phyloP scores from a whole-genome alignment of 108 stramenopile genomes.

The Mayamaea pseudoterrestris region DNA sequence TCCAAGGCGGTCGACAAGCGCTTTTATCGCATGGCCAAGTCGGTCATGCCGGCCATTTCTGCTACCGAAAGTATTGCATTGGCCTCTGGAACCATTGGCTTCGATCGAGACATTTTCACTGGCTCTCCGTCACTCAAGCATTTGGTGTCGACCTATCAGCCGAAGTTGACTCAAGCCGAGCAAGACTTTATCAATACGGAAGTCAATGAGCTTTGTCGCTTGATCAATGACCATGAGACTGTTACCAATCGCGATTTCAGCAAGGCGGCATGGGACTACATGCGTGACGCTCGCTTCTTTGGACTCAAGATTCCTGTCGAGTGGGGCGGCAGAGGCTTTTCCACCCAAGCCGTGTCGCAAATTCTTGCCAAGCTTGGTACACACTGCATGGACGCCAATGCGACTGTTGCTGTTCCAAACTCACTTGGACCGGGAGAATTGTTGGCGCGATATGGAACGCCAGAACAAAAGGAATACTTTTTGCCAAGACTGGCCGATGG shows the following conservation, averaged over 20 bases:
- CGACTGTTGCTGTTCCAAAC: slow-evolving; percentile 96
- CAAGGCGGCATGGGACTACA: slow-evolving; percentile 88
- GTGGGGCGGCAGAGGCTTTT: slow-evolving; percentile 93
- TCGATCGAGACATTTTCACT: slow-evolving; percentile 92
- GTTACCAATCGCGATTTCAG: slow-evolving; percentile 71
- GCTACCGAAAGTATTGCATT: slow-evolving; percentile 94
- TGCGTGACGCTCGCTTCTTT: slow-evolving; percentile 91
- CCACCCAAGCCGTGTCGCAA: slow-evolving; percentile 82
- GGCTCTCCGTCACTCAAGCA: slow-evolving; percentile 83
- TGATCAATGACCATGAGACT: slow-evolving; percentile 91
- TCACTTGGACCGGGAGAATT: slow-evolving; percentile 95
- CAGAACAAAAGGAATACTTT: slow-evolving; percentile 90
- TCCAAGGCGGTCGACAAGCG: slow-evolving; percentile 71
- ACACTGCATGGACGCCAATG: slow-evolving; percentile 86
- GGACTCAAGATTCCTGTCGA: slow-evolving; percentile 94
- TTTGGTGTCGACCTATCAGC: slow-evolving; percentile 82
- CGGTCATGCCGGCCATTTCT: slow-evolving; percentile 88
- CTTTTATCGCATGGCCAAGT: slow-evolving; percentile 71
- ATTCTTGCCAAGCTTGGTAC: slow-evolving; percentile 88
- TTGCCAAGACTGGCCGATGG: slow-evolving; percentile 89
- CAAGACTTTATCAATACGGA: slow-evolving; percentile 83
- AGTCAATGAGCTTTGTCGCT: slow-evolving; percentile 74
- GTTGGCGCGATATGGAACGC: slow-evolving; percentile 87
- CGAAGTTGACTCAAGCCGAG: slow-evolving; percentile 61
- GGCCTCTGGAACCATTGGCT: slow-evolving; percentile 94